Evolutionary conservation across 2,329 filamentous ascomycete genomes (phyloP).

Genomic region (Diaporthe sp.): DNA sequence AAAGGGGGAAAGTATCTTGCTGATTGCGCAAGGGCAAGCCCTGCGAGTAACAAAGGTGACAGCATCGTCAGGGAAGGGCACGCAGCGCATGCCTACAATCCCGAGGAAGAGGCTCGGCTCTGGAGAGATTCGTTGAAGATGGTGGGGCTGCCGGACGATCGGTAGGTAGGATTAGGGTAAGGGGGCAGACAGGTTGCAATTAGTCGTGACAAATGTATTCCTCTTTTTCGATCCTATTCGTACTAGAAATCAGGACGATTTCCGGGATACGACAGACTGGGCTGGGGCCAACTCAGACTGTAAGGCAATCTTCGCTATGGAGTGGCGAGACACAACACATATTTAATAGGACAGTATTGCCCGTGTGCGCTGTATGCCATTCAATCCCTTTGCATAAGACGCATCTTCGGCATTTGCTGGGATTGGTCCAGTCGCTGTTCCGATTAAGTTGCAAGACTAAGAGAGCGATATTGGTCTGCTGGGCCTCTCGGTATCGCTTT

Average conservation of each 20-base stretch:
- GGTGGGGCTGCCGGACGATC: background rate
- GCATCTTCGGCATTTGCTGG: too few relatives aligned
- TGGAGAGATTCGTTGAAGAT: constrained; percentile 15
- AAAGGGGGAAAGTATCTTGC: background rate
- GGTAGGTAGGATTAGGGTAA: background rate
- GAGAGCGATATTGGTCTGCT: too few relatives aligned
- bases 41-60: background rate
- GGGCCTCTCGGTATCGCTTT: too few relatives aligned
- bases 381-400: too few relatives aligned
- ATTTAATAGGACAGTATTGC: too few relatives aligned
- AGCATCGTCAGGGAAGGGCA: background rate
- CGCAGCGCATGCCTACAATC: background rate
- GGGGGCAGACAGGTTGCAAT: background rate
- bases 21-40: background rate
- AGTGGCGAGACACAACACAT: too few relatives aligned
- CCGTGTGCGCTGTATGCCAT: too few relatives aligned
- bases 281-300: background rate
- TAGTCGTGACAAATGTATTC: background rate
- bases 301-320: background rate
- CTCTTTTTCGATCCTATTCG: too few relatives aligned
- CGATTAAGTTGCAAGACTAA: too few relatives aligned
- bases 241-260: background rate
- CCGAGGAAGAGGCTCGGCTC: background rate
- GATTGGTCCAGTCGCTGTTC: too few relatives aligned
- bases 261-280: background rate